Conservation (phyloP, 78 protist genomes). For the Dictyostelium intermedium region DNA sequence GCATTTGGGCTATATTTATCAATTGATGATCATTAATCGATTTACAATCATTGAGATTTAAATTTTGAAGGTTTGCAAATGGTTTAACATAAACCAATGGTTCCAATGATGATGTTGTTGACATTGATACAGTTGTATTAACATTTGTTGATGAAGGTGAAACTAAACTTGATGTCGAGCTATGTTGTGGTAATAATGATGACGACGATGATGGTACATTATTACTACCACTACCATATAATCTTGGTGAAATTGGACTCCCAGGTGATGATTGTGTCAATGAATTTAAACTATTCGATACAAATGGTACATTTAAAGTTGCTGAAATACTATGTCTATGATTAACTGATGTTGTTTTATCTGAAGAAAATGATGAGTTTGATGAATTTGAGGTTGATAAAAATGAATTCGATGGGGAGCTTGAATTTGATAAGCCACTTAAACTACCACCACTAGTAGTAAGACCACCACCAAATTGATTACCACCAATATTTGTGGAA, state of each 20-base stretch:
- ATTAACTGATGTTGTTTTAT: neutral
- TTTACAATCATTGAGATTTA: constrained; percentile 52
- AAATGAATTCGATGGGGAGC: neutral
- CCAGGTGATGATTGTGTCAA: neutral
- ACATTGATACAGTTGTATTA: neutral
- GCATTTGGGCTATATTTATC: constrained; percentile 38
- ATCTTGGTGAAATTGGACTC: neutral
- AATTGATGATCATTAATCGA: constrained; percentile 46
- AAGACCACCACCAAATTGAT: neutral
- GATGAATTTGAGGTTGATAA: neutral
- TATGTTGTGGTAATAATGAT: neutral
- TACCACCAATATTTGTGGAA: neutral
- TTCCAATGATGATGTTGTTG: neutral
- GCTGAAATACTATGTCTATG: constrained; percentile 13
- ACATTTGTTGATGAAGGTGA: neutral
- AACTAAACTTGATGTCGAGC: neutral
- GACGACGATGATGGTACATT: neutral
- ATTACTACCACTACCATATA: neutral
- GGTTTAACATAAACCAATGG: neutral
- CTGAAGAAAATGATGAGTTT: neutral
- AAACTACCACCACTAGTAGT: neutral
- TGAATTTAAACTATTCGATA: neutral
- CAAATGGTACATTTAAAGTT: neutral
- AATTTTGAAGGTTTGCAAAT: constrained; percentile 29
- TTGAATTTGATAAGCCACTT: neutral